phyloP scores from a whole-genome alignment of 2,329 filamentous ascomycete species.

The Cladosporium sp. region DNA sequence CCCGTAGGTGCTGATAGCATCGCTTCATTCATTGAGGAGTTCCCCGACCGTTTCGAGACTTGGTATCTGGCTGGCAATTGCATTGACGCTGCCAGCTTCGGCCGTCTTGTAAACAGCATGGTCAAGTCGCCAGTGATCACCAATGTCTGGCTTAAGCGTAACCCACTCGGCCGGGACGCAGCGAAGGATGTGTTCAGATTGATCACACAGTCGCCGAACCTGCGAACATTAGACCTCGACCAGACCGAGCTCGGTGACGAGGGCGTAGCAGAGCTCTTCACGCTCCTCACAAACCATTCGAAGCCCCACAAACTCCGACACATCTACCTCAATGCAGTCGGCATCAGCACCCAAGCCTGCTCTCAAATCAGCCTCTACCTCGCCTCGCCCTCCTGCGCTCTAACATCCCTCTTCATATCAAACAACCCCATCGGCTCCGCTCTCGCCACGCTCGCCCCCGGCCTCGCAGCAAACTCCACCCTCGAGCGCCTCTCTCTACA shows the following conservation, averaged over 20 bases:
- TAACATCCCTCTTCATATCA: constrained; percentile 29
- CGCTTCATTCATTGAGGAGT: constrained; percentile 40
- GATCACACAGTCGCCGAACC: constrained; percentile 37
- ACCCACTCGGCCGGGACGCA: constrained; percentile 41
- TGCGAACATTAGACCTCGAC: constrained; percentile 49
- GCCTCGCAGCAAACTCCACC: constrained; percentile 19
- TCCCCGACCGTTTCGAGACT: constrained; percentile 46
- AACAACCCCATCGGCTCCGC: constrained; percentile 30
- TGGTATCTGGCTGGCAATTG: constrained; percentile 53
- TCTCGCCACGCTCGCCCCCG: constrained; percentile 20
- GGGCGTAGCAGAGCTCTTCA: constrained; percentile 43
- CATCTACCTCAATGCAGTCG: constrained; percentile 31
- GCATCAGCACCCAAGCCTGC: constrained; percentile 23
- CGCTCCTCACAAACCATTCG: constrained; percentile 18
- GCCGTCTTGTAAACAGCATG: constrained; percentile 41
- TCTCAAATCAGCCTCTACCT: constrained; percentile 26
- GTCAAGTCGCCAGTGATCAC: constrained; percentile 39
- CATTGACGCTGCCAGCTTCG: constrained; percentile 41
- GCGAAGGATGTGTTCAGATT: constrained; percentile 40
- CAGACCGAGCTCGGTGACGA: constrained; percentile 47
- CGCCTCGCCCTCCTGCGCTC: constrained; percentile 20
- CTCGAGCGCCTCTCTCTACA: constrained; percentile 33
- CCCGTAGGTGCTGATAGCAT: constrained; percentile 43
- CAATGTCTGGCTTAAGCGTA: constrained; percentile 51
- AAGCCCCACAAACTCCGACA: constrained; percentile 23